Evolutionary conservation across 2,329 filamentous ascomycete genomes (phyloP), one percentile per base, ranked within the genome.

Genomic region (Aspergillus flavus): DNA sequence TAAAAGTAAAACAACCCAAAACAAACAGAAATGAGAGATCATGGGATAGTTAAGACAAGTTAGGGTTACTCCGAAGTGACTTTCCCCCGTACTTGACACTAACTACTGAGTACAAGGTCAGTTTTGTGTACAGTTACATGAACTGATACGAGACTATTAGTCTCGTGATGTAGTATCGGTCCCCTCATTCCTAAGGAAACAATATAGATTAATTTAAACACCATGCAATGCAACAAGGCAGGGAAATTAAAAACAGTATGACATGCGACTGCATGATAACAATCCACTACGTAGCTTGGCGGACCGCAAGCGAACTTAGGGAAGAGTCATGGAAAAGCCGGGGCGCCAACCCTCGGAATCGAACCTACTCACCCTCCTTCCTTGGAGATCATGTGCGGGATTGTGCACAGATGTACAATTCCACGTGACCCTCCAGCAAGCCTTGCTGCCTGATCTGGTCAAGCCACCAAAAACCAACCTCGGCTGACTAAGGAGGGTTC

Each of bases 201-300:
- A 54, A 54, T 54, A 54, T 54, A 54, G 52, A 54, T 54, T 54
- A 54, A 54, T 54, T 9, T 54, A 54, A 34, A 36, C n/a, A 11
- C 30, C 16, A 36, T 54, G 52, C 52, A 54, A 54, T 36, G 52
- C 32, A 54, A 54, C 52, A 36, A 54, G 52, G n/a, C 30, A 54
- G 52, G 52, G 19, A 36, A 23, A 34, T 36, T 34, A 21, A 36
- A 28, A 21, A 26, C 9, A 9, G 21, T 23, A 54, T 54, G 52
- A 54, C 52, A 23, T 36, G 10, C 30, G 32, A 54, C 19, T 54
- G 28, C 50, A 53, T 30, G 48, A 32, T 53, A 28, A 53, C 30
- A 32, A 28, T 52, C 50, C 4, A 19, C 39, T 53, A 30, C 11
- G 12, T 19, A 32, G 3, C 19, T 53, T 19, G 26, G 21, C 19